Evolutionary conservation across 2,329 filamentous ascomycete genomes (phyloP).

Genomic region (Fusarium avenaceum): DNA sequence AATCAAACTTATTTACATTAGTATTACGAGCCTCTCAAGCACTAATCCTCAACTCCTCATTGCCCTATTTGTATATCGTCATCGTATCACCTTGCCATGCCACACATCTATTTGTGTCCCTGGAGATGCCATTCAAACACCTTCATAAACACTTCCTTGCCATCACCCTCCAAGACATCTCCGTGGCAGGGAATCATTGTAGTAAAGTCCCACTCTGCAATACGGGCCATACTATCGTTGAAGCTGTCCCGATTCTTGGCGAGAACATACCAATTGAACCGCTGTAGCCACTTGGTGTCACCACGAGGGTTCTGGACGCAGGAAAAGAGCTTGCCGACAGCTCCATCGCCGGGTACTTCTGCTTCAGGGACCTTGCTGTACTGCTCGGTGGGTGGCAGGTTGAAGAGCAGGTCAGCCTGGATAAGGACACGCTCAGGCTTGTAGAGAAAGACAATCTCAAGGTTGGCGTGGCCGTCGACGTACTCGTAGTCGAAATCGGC

Average conservation of each 20-base stretch:
- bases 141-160: slow-evolving; percentile 81
- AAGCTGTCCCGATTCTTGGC: slow-evolving; percentile 76
- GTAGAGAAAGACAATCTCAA: slow-evolving; percentile 90
- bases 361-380: slow-evolving; percentile 75
- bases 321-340: slow-evolving; percentile 61
- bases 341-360: slow-evolving; percentile 51
- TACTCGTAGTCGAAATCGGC: slow-evolving; percentile 88
- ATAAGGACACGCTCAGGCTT: slow-evolving; percentile 84
- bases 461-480: slow-evolving; percentile 82
- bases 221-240: slow-evolving; percentile 75
- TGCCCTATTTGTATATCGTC: slow-evolving; percentile 6
- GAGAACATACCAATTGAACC: slow-evolving; percentile 84
- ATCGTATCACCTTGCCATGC: neutral
- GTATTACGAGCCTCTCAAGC: slow-evolving; percentile 22
- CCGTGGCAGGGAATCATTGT: slow-evolving; percentile 93
- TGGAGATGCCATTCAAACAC: slow-evolving; percentile 86
- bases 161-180: slow-evolving; percentile 81
- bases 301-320: slow-evolving; percentile 73
- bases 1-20: slow-evolving; percentile 5
- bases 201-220: slow-evolving; percentile 86
- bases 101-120: slow-evolving; percentile 43
- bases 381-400: slow-evolving; percentile 88
- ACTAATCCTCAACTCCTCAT: slow-evolving; percentile 7
- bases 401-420: slow-evolving; percentile 92
- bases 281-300: slow-evolving; percentile 79